Base-by-base conservation (phyloP, 2,329 filamentous ascomycete species). In the Scleromitrula shiraiana region DNA sequence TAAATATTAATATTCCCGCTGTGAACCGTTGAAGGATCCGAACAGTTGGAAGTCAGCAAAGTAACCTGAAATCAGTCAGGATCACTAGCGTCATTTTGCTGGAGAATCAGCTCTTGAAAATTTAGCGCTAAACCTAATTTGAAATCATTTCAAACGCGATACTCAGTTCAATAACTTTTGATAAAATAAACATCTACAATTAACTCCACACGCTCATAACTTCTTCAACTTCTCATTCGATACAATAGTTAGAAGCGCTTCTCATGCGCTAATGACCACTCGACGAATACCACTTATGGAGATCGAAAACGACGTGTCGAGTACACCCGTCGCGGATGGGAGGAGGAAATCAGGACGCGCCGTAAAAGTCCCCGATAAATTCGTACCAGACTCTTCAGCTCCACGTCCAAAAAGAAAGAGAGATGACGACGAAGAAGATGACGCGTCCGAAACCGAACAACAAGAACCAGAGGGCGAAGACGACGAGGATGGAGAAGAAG, bases 341-440 rank as follows among this genome's bases (percentile, higher is more conserved):
- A 75, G 76, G 72, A 81, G 82, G 65, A 78, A 80, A 56, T 85
- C 82, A 30, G 78, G 80, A 78, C 80, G 80, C 77, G 79, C 80
- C 69, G 73, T 78, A 53, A 77, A 71, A 61, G 71, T 70, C 29
- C 78, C 79, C 38, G 65, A 74, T 61, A 82, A 82, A 64, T 83
- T 79, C 66, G 70, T 70, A 49, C 74, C 77, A 46, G 74, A 81
- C 19, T 60, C 61, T 3, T 60, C 61, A 52, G 68, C 71, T 56
- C 52, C 53, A 48, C 64, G 61, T 5, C 61, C 68, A 41, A 83
- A 82, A 67, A 75, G 80, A 64, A 83, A 83, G 67, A 72, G 76
- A 29, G 54, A 52, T 54, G 70, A 72, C 5, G 63, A 72, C 35
- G 71, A 69, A 30, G 73, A 70, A 29, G 72, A 73, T 42, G 67